phyloP scores from a whole-genome alignment of 495 filamentous ascomycete genomes.

The Penicillium canariense region DNA sequence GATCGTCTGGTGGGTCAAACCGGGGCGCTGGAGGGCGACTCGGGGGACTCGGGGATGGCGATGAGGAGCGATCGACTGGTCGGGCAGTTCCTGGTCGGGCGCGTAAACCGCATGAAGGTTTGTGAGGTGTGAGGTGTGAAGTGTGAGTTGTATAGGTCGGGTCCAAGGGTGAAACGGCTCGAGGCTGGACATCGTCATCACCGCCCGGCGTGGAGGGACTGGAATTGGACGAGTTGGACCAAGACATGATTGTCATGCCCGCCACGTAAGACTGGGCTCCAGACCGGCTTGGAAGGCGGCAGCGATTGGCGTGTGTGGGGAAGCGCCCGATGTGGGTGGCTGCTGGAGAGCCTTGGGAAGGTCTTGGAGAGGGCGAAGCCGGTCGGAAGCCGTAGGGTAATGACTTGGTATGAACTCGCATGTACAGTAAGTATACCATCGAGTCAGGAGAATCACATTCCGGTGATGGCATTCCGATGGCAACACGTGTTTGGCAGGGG shows the following conservation, averaged over 20 bases:
- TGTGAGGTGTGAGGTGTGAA: not conserved
- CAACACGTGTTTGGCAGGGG: slow-evolving; percentile 13
- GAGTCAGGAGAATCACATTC: no score
- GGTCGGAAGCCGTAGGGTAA: no score
- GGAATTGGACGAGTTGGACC: no score
- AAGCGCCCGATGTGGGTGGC: slow-evolving; percentile 8
- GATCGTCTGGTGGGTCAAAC: slow-evolving; percentile 10
- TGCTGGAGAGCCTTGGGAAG: not conserved
- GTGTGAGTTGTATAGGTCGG: not conserved
- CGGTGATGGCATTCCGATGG: slow-evolving; percentile 1
- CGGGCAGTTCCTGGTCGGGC: not conserved
- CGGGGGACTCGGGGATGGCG: not conserved
- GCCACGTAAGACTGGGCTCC: slow-evolving; percentile 21
- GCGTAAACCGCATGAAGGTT: no score
- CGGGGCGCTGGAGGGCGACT: not conserved
- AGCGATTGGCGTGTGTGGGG: slow-evolving; percentile 24
- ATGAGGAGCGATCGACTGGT: not conserved
- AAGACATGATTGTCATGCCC: not conserved
- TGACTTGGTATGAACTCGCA: no score
- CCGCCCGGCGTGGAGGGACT: not conserved
- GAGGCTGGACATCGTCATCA: not conserved
- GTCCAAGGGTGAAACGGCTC: not conserved
- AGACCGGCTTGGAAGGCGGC: slow-evolving; percentile 3
- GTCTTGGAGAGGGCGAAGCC: not conserved
- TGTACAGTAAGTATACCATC: no score